Percentiles rank a stretch among this genome's conserved stretches.
Evolutionary conservation across 1,284 basidiomycete species (phyloP).

Genomic region (Marasmius fiardii): DNA sequence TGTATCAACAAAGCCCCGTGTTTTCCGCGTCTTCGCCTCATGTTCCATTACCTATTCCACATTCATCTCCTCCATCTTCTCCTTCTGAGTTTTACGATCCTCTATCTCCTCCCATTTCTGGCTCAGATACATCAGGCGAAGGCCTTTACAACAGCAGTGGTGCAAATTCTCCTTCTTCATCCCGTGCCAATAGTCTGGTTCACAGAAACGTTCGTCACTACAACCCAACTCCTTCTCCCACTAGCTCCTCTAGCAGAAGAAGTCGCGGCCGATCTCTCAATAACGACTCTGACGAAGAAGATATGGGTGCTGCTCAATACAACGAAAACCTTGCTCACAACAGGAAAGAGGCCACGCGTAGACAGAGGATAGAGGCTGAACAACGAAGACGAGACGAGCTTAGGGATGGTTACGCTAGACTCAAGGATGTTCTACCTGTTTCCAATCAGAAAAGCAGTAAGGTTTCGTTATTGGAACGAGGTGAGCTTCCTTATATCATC

Average conservation of each 20-base stretch:
- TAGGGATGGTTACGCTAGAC: conserved; percentile 80
- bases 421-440: conserved; percentile 81
- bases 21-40: conserved; percentile 50
- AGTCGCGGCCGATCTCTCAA: conserved; percentile 64
- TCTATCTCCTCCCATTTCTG: conserved; percentile 77
- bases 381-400: conserved; percentile 84
- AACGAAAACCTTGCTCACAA: conserved; percentile 68
- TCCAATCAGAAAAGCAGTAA: conserved; percentile 89
- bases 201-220: conserved; percentile 66
- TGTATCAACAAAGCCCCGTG: conserved; percentile 35
- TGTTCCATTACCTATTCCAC: conserved; percentile 47
- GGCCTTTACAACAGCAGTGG: conserved; percentile 76
- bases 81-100: conserved; percentile 79
- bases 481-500: conserved; percentile 38
- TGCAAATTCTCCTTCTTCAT: conserved; percentile 71
- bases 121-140: conserved; percentile 80
- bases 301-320: conserved; percentile 61
- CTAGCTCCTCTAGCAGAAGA: conserved; percentile 66
- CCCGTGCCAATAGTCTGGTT: conserved; percentile 68
- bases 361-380: conserved; percentile 82
- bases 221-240: conserved; percentile 74
- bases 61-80: conserved; percentile 67
- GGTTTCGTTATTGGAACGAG: conserved; percentile 82
- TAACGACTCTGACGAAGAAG: conserved; percentile 71
- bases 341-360: conserved; percentile 79